Percentiles rank a stretch among this genome's conserved stretches.
These are phyloP conservation scores for Bullera alba DNA, from an alignment of 768 basidiomycete species.

Conservation along the genomic window DNA sequence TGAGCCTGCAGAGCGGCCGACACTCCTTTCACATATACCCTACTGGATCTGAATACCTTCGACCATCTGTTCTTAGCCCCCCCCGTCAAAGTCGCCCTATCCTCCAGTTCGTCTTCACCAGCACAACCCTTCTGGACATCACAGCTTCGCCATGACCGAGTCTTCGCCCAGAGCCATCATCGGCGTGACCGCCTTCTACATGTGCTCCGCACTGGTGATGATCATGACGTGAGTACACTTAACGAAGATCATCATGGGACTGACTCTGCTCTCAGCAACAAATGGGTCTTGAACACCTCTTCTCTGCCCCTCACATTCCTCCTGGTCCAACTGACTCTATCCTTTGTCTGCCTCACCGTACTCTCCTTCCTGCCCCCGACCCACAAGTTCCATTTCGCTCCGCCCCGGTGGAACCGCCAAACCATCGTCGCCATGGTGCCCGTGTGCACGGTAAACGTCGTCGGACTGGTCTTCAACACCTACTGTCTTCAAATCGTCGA, in stretches of 20 bases:
- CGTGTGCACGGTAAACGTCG: constrained; percentile 18
- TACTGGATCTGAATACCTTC: no score
- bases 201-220: constrained; percentile 67
- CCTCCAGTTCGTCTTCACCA: neutral
- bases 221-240: constrained; percentile 39
- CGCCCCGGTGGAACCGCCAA: constrained; percentile 12
- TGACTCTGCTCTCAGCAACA: constrained; percentile 9
- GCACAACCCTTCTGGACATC: neutral
- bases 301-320: constrained; percentile 24
- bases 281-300: constrained; percentile 23
- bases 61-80: no score
- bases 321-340: constrained; percentile 14
- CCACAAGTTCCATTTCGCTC: constrained; percentile 9
- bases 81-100: no score
- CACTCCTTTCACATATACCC: no score
- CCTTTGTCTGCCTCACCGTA: constrained; percentile 12
- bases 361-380: constrained; percentile 2
- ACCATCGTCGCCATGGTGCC: constrained; percentile 14
- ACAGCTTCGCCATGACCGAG: neutral
- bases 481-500: constrained; percentile 71
- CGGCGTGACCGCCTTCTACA: constrained; percentile 70
- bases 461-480: constrained; percentile 69
- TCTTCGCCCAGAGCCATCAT: constrained; percentile 48
- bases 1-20: no score
- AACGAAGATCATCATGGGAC: neutral